A percentile compares a stretch with the other conserved stretches of the same genome.
These are phyloP conservation scores for Amphicarpaea edgeworthii DNA, from an alignment of 306 rosid species.

Conservation along the genomic window DNA sequence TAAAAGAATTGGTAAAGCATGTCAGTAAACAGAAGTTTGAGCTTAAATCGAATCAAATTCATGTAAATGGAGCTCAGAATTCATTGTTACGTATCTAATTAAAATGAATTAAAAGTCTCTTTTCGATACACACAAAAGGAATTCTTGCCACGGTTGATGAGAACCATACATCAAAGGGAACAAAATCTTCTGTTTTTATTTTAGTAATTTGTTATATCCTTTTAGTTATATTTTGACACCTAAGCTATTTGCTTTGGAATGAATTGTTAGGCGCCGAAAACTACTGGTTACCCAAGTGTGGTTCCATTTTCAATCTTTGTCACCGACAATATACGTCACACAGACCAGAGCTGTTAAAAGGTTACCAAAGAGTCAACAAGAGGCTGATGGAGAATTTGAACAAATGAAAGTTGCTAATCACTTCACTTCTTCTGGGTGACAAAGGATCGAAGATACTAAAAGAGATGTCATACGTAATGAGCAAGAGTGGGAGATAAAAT, in stretches of 20 bases:
- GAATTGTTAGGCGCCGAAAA: slow-evolving; percentile 13
- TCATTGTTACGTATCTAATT: neutral
- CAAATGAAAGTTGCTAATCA: neutral
- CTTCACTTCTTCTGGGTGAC: neutral
- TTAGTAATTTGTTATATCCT: neutral
- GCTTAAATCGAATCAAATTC: neutral
- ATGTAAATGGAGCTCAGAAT: neutral
- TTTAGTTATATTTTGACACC: neutral
- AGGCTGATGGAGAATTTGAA: slow-evolving; percentile 1
- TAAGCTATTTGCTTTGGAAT: neutral
- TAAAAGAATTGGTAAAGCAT: neutral
- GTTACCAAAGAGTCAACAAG: neutral
- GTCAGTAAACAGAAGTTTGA: too few species aligned
- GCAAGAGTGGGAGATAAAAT: too few species aligned
- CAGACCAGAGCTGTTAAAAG: neutral
- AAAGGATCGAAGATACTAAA: neutral
- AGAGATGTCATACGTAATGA: neutral
- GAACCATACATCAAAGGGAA: neutral
- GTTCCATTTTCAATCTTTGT: slow-evolving; percentile 30
- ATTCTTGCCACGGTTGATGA: neutral
- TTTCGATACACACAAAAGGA: too few species aligned
- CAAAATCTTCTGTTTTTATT: too few species aligned
- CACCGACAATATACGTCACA: slow-evolving; percentile 20
- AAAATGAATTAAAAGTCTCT: neutral
- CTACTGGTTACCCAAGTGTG: neutral